A percentile compares a stretch with the other conserved stretches of the same genome.
These are phyloP conservation scores for Elaeis guineensis DNA, from an alignment of 176 grass and related monocot species.

Conservation along the genomic window DNA sequence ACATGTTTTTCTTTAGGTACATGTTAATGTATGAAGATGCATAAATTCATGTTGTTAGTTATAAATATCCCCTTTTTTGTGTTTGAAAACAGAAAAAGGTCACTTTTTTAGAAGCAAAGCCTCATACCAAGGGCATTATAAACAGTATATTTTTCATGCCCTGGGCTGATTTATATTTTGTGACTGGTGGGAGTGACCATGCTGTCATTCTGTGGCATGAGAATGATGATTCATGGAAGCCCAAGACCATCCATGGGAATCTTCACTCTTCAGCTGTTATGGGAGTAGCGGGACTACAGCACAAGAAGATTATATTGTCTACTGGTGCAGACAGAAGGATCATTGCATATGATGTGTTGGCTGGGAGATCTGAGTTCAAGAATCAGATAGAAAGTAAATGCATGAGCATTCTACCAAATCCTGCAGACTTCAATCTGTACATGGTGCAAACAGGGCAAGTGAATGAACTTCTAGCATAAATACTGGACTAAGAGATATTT, in stretches of 20 bases:
- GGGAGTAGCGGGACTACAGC: conserved; percentile 73
- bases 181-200: conserved; percentile 79
- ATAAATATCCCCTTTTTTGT: background rate
- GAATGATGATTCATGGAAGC: conserved; percentile 57
- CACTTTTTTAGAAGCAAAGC: conserved; percentile 70
- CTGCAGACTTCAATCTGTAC: conserved; percentile 81
- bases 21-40: too few species aligned
- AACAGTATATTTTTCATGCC: conserved; percentile 88
- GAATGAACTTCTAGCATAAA: conserved; percentile 19
- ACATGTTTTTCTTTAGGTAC: too few species aligned
- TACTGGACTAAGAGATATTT: background rate
- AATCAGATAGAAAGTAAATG: conserved; percentile 82
- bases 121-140: conserved; percentile 88
- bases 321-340: conserved; percentile 89
- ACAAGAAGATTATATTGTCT: conserved; percentile 73
- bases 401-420: conserved; percentile 88
- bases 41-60: too few species aligned
- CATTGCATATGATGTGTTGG: conserved; percentile 57
- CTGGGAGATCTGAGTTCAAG: conserved; percentile 74
- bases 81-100: conserved; percentile 57
- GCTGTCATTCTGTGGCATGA: conserved; percentile 81
- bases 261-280: conserved; percentile 84
- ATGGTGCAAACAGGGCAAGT: conserved; percentile 97
- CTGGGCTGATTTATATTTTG: conserved; percentile 64
- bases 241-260: conserved; percentile 58